Conservation (phyloP, 208 protist genomes). For the Leishmania martiniquensis region DNA sequence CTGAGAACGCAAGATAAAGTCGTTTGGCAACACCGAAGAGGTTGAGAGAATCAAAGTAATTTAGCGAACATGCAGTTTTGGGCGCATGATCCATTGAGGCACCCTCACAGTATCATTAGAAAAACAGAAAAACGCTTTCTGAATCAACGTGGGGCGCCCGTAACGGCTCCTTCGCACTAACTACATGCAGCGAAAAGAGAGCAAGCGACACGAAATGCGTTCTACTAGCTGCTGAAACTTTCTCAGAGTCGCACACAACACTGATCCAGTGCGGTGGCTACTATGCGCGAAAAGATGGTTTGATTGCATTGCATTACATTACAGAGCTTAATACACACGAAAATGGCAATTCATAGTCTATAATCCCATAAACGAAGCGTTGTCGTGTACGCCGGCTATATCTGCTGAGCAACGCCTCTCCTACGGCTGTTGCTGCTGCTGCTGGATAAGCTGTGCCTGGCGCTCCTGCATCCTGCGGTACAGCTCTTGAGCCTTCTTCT, state of each 20-base stretch:
- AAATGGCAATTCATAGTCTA: not conserved
- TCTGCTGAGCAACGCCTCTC: not conserved
- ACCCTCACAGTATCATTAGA: not conserved
- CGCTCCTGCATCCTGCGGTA: conserved; percentile 89
- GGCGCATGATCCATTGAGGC: not conserved
- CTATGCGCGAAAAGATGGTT: not conserved
- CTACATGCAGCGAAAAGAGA: not conserved
- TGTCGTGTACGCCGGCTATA: not conserved
- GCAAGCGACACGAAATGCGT: not conserved
- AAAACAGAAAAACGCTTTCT: not conserved
- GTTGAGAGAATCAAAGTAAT: not conserved
- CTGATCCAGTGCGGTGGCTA: not conserved
- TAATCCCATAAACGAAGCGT: not conserved
- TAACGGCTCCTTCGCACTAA: not conserved
- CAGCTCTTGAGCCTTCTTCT: conserved; percentile 77
- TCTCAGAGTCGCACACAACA: not conserved
- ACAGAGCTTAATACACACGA: conserved; percentile 2
- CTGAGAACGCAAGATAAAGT: not conserved
- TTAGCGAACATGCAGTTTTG: too few species aligned
- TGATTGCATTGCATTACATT: not conserved
- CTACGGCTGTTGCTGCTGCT: conserved; percentile 55
- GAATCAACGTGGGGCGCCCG: not conserved
- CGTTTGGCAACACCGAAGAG: not conserved
- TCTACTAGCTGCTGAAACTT: not conserved
- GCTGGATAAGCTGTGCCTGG: conserved; percentile 63